Evolutionary conservation across 2,329 filamentous ascomycete genomes (phyloP), one percentile per base, ranked within the genome.

Genomic region (Penicillium sp.): DNA sequence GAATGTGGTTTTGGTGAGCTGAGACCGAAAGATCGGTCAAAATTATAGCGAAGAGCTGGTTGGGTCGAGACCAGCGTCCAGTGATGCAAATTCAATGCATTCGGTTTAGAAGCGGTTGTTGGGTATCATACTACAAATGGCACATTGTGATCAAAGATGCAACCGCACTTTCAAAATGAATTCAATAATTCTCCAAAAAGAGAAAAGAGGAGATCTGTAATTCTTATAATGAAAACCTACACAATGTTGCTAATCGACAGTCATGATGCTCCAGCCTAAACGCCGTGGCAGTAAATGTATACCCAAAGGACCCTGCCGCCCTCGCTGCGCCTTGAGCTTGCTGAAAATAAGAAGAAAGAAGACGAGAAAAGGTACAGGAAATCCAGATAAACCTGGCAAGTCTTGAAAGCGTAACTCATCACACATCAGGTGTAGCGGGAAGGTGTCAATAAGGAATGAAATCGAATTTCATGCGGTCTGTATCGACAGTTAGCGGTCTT

Each of bases 391-490:
- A 25, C 11, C 7, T 25, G 33, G 5, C 26, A 18, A 45, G 34
- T 27, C 31, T 36, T 33, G n/a, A 33, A 38, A 41, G 19, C 45
- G 37, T 49, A 36, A 37, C 33, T 54, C 45, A 36, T 53, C 36
- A 39, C 47, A 41, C 45, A 41, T 49, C 17, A 54, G 33, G 33
- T 30, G 48, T 47, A 33, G 30, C 18, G 21, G 11, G 10, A 16
- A 15, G 19, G 4, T 25, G 16, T 39, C 43, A 58, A 36, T 59
- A 59, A 19, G 56, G 56, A 23, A 59, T 59, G 26, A 59, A 59
- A 36, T 59, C 56, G 26, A 62, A 60, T 18, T 48, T 52, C 61
- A 64, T 63, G 8, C 61, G 61, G 47, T 63, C 61, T 64, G 18
- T 3, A 18, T 1, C 7, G 32, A 31, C 17, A 33, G 35, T 48